These are phyloP conservation scores for Claviceps spartinae DNA, from an alignment of 2,329 filamentous ascomycete species.

Conservation along the genomic window DNA sequence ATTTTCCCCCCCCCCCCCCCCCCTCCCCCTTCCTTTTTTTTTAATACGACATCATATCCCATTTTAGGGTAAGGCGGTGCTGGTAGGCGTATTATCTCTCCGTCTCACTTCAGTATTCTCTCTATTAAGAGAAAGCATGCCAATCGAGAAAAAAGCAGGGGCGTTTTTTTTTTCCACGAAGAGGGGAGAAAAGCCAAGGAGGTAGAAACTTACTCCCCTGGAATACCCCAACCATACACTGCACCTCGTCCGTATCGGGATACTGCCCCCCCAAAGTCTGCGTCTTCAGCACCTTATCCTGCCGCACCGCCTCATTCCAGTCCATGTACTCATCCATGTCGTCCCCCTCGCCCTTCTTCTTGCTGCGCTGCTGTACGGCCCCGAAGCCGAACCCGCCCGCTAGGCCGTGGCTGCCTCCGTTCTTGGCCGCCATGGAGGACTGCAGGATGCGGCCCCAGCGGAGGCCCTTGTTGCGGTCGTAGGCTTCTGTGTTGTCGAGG, in stretches of 20 bases:
- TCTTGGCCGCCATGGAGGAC: slow-evolving; percentile 43
- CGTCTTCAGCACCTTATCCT: slow-evolving; percentile 59
- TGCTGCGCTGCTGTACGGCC: slow-evolving; percentile 26
- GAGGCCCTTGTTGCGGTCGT: slow-evolving; percentile 72
- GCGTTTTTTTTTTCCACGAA: too few species aligned
- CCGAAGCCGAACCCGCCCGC: slow-evolving; percentile 60
- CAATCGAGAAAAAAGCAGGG: too few species aligned
- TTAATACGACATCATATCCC: too few species aligned
- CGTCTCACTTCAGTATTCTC: too few species aligned
- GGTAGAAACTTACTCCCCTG: slow-evolving; percentile 49
- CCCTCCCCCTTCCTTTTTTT: too few species aligned
- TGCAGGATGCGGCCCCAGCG: slow-evolving; percentile 69
- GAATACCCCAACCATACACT: slow-evolving; percentile 92
- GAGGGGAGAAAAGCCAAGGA: too few species aligned
- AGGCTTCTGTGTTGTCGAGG: slow-evolving; percentile 56
- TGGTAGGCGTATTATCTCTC: too few species aligned
- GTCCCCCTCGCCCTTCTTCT: slow-evolving; percentile 28
- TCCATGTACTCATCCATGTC: slow-evolving; percentile 38
- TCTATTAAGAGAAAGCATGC: too few species aligned
- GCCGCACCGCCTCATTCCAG: slow-evolving; percentile 54
- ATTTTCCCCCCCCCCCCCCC: too few species aligned
- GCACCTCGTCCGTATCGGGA: slow-evolving; percentile 52
- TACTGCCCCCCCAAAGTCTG: slow-evolving; percentile 82
- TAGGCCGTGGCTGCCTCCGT: slow-evolving; percentile 53
- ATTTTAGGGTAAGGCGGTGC: too few species aligned